These are phyloP conservation scores for Populus alba DNA, from an alignment of 345 rosid species.

Conservation along the genomic window DNA sequence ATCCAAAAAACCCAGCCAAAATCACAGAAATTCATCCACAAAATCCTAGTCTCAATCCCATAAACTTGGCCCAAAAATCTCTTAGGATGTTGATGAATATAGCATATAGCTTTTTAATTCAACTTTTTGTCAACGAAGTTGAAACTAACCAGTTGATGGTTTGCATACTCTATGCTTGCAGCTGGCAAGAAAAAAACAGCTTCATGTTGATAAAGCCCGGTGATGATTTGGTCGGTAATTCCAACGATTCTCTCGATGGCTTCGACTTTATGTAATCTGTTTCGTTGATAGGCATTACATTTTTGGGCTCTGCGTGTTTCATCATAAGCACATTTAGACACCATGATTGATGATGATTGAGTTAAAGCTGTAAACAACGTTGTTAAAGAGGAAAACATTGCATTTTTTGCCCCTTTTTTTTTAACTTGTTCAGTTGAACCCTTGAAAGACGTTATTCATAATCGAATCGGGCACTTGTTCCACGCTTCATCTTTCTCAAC, in stretches of 20 bases:
- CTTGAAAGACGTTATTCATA: neutral
- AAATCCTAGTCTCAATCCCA: no score
- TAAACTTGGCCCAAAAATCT: no score
- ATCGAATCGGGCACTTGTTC: no score
- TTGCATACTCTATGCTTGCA: conserved; percentile 3
- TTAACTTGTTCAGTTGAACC: neutral
- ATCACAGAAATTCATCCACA: no score
- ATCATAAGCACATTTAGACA: neutral
- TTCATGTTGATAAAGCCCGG: conserved; percentile 66
- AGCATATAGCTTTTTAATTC: neutral
- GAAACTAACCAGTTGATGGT: neutral
- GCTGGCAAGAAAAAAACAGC: conserved; percentile 81
- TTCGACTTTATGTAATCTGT: conserved; percentile 73
- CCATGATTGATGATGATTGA: conserved; percentile 7
- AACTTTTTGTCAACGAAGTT: no score
- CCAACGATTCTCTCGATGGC: conserved; percentile 64
- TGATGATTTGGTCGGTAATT: conserved; percentile 57
- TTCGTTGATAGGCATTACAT: neutral
- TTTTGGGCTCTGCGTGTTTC: conserved; percentile 2
- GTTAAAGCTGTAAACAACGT: conserved; percentile 3
- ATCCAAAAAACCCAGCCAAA: no score
- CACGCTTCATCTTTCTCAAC: no score
- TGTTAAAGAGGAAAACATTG: neutral
- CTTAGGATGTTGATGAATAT: neutral
- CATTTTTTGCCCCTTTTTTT: neutral